A percentile compares a stretch with the other conserved stretches of the same genome.
phyloP scores from a whole-genome alignment of 768 basidiomycete species.

The Xanthoconium stramineum region DNA sequence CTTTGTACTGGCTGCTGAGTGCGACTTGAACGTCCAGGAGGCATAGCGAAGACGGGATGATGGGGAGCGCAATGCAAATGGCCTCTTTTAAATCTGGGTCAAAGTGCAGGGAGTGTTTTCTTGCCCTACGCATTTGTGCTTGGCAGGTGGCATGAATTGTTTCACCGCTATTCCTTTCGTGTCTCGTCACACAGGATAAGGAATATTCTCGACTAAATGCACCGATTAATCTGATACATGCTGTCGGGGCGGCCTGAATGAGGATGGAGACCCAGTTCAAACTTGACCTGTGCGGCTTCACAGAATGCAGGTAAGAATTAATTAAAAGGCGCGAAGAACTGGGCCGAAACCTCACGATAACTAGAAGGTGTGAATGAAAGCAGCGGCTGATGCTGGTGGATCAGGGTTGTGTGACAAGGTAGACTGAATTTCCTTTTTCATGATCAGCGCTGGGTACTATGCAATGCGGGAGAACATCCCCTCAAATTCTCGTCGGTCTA shows the following conservation, averaged over 20 bases:
- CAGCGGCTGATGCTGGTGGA: constrained; percentile 23
- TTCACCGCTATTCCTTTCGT: constrained; percentile 2
- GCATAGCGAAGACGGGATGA: constrained; percentile 16
- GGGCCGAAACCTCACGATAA: constrained; percentile 30
- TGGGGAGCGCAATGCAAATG: constrained; percentile 1
- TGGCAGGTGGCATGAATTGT: constrained; percentile 6
- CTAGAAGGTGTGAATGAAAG: constrained; percentile 30
- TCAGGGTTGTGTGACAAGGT: constrained; percentile 26
- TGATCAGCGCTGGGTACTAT: constrained; percentile 24
- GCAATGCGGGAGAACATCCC: constrained; percentile 6
- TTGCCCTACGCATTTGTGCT: constrained; percentile 9
- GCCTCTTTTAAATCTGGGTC: constrained; percentile 19
- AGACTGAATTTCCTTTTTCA: constrained; percentile 24
- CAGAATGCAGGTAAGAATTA: constrained; percentile 24
- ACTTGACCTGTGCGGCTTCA: constrained; percentile 9
- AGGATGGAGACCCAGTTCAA: constrained; percentile 12
- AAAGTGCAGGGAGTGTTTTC: constrained; percentile 2
- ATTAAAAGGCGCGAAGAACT: constrained; percentile 23
- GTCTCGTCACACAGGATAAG: constrained; percentile 8
- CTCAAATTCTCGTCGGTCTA: constrained; percentile 6
- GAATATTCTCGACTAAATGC: constrained; percentile 5
- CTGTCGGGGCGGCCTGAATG: constrained; percentile 8
- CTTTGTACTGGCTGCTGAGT: constrained; percentile 9
- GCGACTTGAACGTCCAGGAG: constrained; percentile 4
- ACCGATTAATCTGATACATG: constrained; percentile 15